Percentiles rank a stretch among this genome's conserved stretches.
Conservation (phyloP, 2,329 filamentous ascomycete species). For the Coniochaeta pulveracea region DNA sequence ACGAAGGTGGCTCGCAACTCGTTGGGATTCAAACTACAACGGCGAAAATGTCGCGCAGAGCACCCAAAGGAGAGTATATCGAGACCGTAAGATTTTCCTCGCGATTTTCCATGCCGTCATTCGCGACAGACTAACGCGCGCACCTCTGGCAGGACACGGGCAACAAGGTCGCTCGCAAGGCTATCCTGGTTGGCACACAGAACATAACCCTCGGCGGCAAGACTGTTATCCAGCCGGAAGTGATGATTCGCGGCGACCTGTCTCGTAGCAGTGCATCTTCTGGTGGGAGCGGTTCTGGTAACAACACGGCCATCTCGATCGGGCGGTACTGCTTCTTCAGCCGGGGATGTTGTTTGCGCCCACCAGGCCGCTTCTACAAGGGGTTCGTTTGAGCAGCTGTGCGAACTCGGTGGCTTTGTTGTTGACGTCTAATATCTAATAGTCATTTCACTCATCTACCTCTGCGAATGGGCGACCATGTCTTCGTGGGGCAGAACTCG, state of each 20-base stretch:
- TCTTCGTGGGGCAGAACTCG: slow-evolving; percentile 68
- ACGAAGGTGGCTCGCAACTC: too few relatives aligned
- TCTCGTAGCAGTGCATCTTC: slow-evolving; percentile 40
- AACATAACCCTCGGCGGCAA: slow-evolving; percentile 97
- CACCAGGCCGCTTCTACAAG: slow-evolving; percentile 72
- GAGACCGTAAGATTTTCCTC: slow-evolving; percentile 59
- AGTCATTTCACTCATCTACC: slow-evolving; percentile 69
- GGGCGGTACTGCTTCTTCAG: slow-evolving; percentile 87
- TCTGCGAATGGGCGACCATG: slow-evolving; percentile 87
- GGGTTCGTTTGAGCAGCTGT: too few relatives aligned
- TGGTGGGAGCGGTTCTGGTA: slow-evolving; percentile 27
- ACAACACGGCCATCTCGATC: slow-evolving; percentile 66
- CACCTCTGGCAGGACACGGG: slow-evolving; percentile 64
- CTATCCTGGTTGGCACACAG: slow-evolving; percentile 84
- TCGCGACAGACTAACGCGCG: background rate
- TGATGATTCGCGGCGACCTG: slow-evolving; percentile 86
- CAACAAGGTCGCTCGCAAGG: slow-evolving; percentile 93
- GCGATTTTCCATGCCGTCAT: background rate
- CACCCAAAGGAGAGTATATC: slow-evolving; percentile 85
- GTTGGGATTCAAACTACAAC: too few relatives aligned
- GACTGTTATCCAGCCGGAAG: slow-evolving; percentile 91
- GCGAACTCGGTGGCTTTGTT: too few relatives aligned
- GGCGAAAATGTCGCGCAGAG: slow-evolving; percentile 58
- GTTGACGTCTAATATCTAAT: too few relatives aligned
- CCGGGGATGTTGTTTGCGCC: slow-evolving; percentile 65